Evolutionary conservation across 106 monocot genomes (phyloP), one percentile per base, ranked within the genome.

Genomic region (Alisma plantagoaquatica): DNA sequence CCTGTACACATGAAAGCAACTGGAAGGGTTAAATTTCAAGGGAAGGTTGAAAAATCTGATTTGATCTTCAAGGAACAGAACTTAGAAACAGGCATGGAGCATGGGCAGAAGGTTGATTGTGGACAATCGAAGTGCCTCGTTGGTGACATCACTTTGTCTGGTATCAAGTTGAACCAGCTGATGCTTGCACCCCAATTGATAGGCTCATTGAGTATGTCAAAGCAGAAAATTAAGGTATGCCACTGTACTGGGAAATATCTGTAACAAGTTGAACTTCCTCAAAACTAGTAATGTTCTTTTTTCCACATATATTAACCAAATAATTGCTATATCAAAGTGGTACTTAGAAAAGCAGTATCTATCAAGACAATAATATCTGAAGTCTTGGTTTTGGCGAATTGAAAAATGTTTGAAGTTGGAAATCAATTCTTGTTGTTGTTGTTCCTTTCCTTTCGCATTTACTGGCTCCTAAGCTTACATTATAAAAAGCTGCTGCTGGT

Each of bases 101-200:
- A n/a, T n/a, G 23, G 45, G 42, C 60, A 64, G 23, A 43, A 45
- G 28, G 30, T 23, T 59, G 69, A 60, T 8, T 20, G 32, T 57
- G 76, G 73, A 33, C 57, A 63, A 47, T 29, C 68, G 15, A 53
- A 44, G 51, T 66, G 49, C 49, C 81, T 98, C 69, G 59, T 75
- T 51, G 98, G 98, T 43, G 98, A 98, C 17, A 59, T 98, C 61
- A 90, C 85, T 60, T 48, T 98, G 24, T 74, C 89, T 27, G 98
- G 98, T 31, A 75, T 98, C 26, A 98, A 79, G 59, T 70, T 98
- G 35, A 98, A 98, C 54, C 98, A 98, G 66, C 84, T 98, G 33
- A 67, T 82, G 68, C 55, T 98, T 49, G 98, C 98, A 43, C 98
- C 98, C 48, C 98, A 98, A 38, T 56, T 83, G 23, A 66, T 71